Percentiles rank a stretch among this genome's conserved stretches.
Evolutionary conservation across 306 rosid genomes (phyloP).

Genomic region (Echinosophora koreensis): DNA sequence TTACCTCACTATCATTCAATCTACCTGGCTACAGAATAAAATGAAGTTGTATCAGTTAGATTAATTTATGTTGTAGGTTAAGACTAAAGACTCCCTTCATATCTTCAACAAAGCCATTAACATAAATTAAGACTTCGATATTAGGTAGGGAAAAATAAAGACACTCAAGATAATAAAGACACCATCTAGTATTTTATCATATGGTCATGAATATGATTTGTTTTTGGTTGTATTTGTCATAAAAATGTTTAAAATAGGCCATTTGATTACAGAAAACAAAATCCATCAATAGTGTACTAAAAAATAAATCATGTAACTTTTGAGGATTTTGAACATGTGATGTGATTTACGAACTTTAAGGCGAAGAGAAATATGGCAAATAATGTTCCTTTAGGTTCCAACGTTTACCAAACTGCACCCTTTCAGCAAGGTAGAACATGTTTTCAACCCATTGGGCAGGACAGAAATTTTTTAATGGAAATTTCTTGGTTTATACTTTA

Average conservation of each 20-base stretch:
- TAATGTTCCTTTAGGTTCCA: constrained; percentile 29
- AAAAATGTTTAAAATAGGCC: constrained; percentile 11
- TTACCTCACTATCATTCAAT: constrained; percentile 20
- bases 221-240: constrained; percentile 1
- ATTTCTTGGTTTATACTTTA: constrained; percentile 28
- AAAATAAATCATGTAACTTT: constrained; percentile 38
- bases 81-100: constrained; percentile 30
- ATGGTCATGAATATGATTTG: constrained; percentile 7
- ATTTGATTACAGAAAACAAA: constrained; percentile 34
- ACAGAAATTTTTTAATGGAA: constrained; percentile 9
- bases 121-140: constrained; percentile 31
- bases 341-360: constrained; percentile 8
- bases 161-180: constrained; percentile 8
- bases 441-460: constrained; percentile 43
- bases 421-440: constrained; percentile 42
- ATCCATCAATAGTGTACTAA: background rate
- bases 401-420: constrained; percentile 43
- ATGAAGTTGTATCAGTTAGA: constrained; percentile 18
- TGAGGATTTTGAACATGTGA: constrained; percentile 40
- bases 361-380: constrained; percentile 18
- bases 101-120: constrained; percentile 13
- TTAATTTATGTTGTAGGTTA: constrained; percentile 43
- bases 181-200: constrained; percentile 10
- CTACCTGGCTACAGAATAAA: constrained; percentile 41
- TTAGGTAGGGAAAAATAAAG: background rate